phyloP scores from a whole-genome alignment of 139 green algal genomes.

The Limnomonas spitsbergensis region DNA sequence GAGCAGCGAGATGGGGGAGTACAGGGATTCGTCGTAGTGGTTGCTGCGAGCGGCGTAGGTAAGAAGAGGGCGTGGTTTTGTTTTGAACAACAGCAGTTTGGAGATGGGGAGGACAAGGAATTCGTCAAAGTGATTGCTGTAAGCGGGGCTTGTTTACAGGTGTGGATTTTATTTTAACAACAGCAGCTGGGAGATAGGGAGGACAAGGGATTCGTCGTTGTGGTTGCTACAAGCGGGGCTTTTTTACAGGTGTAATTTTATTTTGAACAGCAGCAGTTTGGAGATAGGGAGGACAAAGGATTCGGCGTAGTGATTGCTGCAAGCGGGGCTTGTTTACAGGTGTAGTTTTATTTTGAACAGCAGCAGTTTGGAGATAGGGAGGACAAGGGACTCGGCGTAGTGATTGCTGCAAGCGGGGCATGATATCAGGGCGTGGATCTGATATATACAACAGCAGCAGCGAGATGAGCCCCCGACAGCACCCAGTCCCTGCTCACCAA shows the following conservation, averaged over 20 bases:
- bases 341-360: neutral
- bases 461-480: too few species aligned
- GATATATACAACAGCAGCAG: too few species aligned
- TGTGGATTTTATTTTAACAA: neutral
- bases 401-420: neutral
- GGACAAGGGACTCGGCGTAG: neutral
- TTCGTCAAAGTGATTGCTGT: too few species aligned
- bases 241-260: neutral
- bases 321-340: neutral
- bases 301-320: too few species aligned
- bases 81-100: too few species aligned
- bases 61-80: neutral
- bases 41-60: neutral
- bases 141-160: neutral
- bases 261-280: too few species aligned
- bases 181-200: neutral
- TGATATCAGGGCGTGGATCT: too few species aligned
- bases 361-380: neutral
- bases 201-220: neutral
- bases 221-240: neutral
- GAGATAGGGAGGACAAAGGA: too few species aligned
- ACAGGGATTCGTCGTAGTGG: neutral
- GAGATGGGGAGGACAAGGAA: too few species aligned
- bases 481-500: neutral
- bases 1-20: neutral